Base-by-base conservation (phyloP, 495 filamentous ascomycete species). In the Aspergillus mulundensis region DNA sequence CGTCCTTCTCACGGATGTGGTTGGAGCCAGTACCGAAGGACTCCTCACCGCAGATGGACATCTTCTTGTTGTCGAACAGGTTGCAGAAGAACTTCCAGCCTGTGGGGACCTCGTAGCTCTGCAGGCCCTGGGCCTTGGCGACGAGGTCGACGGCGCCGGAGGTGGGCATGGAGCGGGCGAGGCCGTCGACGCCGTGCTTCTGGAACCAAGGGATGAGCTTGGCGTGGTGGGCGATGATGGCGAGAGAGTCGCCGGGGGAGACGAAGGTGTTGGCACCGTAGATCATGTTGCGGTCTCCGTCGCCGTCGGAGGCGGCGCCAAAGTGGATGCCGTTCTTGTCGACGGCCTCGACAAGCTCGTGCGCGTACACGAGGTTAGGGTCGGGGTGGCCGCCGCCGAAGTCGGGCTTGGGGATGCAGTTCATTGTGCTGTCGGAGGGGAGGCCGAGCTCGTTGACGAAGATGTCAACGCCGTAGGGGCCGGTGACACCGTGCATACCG, bases 41-140 rank as follows among this genome's bases (percentile, higher is more conserved):
- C 80, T 98, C 94, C 71, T 98, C 94, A 40, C 94, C 94, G 69
- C 94, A 98, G 71, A 98, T 98, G 62, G 92, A 96, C 70, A 98
- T 87, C 82, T 96, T 96, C 73, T 97, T 79, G 58, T 91, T 88
- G 66, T 98, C 94, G 66, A 98, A 97, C 52, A 98, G 80, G 65
- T 91, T 94, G 71, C 94, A 98, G 85, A 98, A 98, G 82, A 98
- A 98, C 74, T 98, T 98, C 94, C 94, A 98, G 55, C 94, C 94
- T 0, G 94, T 98, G 11, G 94, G 94, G 5, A 98, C 94, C 74
- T 98, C 94, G 75, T 98, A 98, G 74, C 84, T 86, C 74, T 91
- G 77, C 21, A 97, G 79, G 19, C 91, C 91, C 77, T 97, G 91
- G 60, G 89, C 90, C 79, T 94, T 86, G 54, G 94, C 94, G 16